Base-by-base conservation (phyloP, 2,329 filamentous ascomycete genomes). In the Endoconidiophora laricicola region DNA sequence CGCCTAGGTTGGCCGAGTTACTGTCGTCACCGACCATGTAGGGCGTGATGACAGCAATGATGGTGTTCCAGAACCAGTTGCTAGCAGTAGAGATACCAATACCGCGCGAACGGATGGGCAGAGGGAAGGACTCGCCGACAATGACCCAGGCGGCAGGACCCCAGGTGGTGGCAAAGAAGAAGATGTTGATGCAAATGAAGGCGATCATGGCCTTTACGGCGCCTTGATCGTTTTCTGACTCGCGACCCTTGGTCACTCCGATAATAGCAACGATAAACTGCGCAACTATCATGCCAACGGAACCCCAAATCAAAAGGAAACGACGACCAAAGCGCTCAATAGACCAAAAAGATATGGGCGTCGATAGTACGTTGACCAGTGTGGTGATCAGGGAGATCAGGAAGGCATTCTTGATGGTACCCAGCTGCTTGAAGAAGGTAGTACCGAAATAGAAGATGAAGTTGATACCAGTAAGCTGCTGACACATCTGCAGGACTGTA, bases 111-210 rank as follows among this genome's bases (percentile, higher is more conserved):
- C 87, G 83, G 66, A 94, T 90, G 54, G 84, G 85, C 49, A 94
- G 77, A 52, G 86, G 86, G 77, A 83, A 94, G 66, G 91, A 83
- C 70, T 94, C 86, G 62, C 86, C 86, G 60, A 91, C 88, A 58
- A 93, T 75, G 49, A 82, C 77, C 83, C 82, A 87, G 48, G 83
- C 75, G 46, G 78, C 81, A 5, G 86, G 85, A 48, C 86, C 86
- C 86, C 86, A 94, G 56, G 86, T 94, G 52, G 76, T 79, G 54
- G 86, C 86, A 64, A 94, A 94, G 74, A 82, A 90, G 74, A 86
- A 87, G 72, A 94, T 88, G 74, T 87, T 91, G 70, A 94, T 80
- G 69, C 80, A 83, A 61, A 91, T 91, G 69, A 93, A 91, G 54
- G 84, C 78, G 56, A 94, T 86, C 72, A 88, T 80, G 46, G 82